A percentile compares a stretch with the other conserved stretches of the same genome.
Conservation (phyloP, 108 stramenopile genomes). For the Cyclotella baltica region DNA sequence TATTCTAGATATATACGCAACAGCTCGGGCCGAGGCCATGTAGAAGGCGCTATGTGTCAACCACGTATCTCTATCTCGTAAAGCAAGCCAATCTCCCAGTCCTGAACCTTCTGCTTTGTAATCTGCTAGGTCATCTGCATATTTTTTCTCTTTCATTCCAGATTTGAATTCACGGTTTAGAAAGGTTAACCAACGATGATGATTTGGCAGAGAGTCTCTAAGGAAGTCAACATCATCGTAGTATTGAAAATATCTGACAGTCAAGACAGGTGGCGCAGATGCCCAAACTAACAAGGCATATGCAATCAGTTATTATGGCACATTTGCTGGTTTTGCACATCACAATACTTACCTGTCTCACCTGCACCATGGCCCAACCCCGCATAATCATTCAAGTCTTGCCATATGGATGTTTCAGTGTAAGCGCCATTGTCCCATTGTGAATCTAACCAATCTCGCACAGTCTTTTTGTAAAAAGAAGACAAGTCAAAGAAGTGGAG, state of each 20-base stretch:
- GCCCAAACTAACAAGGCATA: conserved; percentile 27
- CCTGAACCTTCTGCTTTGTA: conserved; percentile 31
- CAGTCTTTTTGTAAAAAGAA: conserved; percentile 54
- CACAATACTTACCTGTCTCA: too few relatives aligned
- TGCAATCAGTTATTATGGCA: too few relatives aligned
- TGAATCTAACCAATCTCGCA: conserved; percentile 45
- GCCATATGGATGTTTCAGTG: conserved; percentile 45
- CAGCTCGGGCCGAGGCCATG: conserved; percentile 37
- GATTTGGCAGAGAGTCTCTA: conserved; percentile 2
- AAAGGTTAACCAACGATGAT: conserved; percentile 31
- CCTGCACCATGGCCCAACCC: conserved; percentile 46
- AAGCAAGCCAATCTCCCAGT: conserved; percentile 57
- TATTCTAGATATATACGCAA: conserved; percentile 36
- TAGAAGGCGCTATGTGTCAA: conserved; percentile 40
- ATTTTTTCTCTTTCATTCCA: conserved; percentile 33
- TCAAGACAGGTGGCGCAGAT: conserved; percentile 39
- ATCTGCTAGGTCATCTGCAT: conserved; percentile 22
- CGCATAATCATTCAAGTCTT: conserved; percentile 41
- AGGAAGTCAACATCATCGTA: conserved; percentile 36
- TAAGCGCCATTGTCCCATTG: conserved; percentile 57
- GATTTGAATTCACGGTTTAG: conserved; percentile 17
- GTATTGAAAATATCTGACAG: conserved; percentile 41
- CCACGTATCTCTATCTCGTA: conserved; percentile 30
- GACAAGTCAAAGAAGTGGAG: conserved; percentile 51
- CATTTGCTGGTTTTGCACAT: too few relatives aligned